These are phyloP conservation scores for Hyaloscypha finlandica DNA, from an alignment of 495 filamentous ascomycete genomes.

Conservation along the genomic window DNA sequence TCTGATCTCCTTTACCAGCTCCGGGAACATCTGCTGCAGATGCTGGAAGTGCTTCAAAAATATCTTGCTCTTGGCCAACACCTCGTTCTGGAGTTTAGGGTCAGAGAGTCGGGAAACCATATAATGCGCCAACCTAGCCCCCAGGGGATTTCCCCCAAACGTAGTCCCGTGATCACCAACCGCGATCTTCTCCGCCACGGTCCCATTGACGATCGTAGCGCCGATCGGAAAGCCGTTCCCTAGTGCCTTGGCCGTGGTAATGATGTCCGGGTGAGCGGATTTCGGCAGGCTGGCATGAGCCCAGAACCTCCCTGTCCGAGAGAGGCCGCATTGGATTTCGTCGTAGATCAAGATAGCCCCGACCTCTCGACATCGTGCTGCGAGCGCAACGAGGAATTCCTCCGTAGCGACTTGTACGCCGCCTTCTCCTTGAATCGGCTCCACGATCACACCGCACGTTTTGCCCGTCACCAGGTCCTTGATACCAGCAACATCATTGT, in stretches of 20 bases:
- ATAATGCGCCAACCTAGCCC: slow-evolving; percentile 78
- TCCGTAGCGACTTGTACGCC: slow-evolving; percentile 82
- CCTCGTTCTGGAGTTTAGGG: slow-evolving; percentile 60
- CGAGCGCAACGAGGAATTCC: slow-evolving; percentile 77
- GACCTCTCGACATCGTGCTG: slow-evolving; percentile 79
- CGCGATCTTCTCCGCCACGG: slow-evolving; percentile 80
- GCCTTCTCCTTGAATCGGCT: slow-evolving; percentile 97
- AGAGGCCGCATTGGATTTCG: slow-evolving; percentile 94
- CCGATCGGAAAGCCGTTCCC: slow-evolving; percentile 96
- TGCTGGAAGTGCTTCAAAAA: slow-evolving; percentile 65
- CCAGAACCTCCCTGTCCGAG: slow-evolving; percentile 86
- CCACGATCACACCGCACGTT: slow-evolving; percentile 93
- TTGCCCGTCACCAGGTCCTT: slow-evolving; percentile 72
- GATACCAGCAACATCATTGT: slow-evolving; percentile 76
- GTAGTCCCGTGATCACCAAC: slow-evolving; percentile 96
- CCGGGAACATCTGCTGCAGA: slow-evolving; percentile 68
- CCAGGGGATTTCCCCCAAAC: slow-evolving; percentile 94
- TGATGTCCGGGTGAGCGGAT: slow-evolving; percentile 87
- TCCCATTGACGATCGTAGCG: slow-evolving; percentile 79
- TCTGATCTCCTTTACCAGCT: slow-evolving; percentile 72
- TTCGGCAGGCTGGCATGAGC: slow-evolving; percentile 73
- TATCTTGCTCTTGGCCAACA: slow-evolving; percentile 63
- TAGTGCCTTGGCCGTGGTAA: slow-evolving; percentile 93
- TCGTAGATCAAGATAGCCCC: slow-evolving; percentile 91
- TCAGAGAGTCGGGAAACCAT: slow-evolving; percentile 74